A percentile compares a stretch with the other conserved stretches of the same genome.
These are phyloP conservation scores for Nepenthes alata DNA, from an alignment of 179 eudicot species.

Conservation along the genomic window DNA sequence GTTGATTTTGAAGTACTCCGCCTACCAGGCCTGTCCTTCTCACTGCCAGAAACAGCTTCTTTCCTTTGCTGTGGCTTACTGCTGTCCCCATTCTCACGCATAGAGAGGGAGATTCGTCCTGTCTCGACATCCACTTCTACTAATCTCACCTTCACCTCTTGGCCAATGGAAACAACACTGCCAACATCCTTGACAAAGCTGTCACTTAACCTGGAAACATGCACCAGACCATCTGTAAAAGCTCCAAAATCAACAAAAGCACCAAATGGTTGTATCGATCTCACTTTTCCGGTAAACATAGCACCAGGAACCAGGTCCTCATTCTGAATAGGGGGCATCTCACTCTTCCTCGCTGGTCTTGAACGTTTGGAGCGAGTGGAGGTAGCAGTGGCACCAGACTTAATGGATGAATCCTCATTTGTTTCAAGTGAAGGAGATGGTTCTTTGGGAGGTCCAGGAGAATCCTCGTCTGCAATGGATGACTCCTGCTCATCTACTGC, in stretches of 20 bases:
- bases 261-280: conserved; percentile 84
- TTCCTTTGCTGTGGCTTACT: conserved; percentile 31
- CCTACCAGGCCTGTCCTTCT: conserved; percentile 40
- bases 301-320: conserved; percentile 87
- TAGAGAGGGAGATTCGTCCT: conserved; percentile 73
- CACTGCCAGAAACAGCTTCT: conserved; percentile 25
- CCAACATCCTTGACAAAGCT: conserved; percentile 80
- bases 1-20: conserved; percentile 22
- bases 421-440: conserved; percentile 21
- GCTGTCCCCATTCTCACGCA: conserved; percentile 58
- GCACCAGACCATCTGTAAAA: conserved; percentile 89
- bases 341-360: conserved; percentile 67
- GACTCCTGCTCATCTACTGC: conserved; percentile 52
- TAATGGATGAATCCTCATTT: conserved; percentile 27
- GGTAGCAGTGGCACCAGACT: conserved; percentile 26
- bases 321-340: conserved; percentile 80
- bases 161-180: conserved; percentile 62
- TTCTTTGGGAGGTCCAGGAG: conserved; percentile 21
- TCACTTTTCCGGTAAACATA: conserved; percentile 71
- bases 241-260: conserved; percentile 98
- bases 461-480: conserved; percentile 23
- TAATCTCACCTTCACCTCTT: conserved; percentile 80
- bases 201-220: conserved; percentile 69
- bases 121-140: conserved; percentile 67
- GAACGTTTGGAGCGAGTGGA: conserved; percentile 37